Evolutionary conservation across 106 monocot species (phyloP), one percentile per base, ranked within the genome.

Genomic region (Dendrobium nobile): DNA sequence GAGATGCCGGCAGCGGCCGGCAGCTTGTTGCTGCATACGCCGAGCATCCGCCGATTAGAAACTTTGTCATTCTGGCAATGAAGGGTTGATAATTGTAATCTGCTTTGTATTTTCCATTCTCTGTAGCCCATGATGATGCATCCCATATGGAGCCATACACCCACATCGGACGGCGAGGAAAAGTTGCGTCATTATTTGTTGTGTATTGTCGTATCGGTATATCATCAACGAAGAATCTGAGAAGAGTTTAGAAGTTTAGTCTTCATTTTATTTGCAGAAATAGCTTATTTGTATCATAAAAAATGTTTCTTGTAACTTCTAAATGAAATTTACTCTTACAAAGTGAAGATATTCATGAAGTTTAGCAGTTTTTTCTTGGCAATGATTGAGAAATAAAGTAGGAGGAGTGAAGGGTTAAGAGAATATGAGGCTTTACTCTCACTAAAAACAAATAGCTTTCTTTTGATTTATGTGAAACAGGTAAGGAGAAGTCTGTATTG

Each of bases 81-180:
- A 95, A 95, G 5, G 92, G 95, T 51, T 88, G 84, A 84, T 89
- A 90, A 6, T 81, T 75, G 79, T 95, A 95, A 79, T 95, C 88
- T 5, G 89, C 95, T 65, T 83, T 88, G 90, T 89, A 90, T 19
- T 73, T 85, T 16, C 95, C 95, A 41, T 85, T 86, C 41, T 95
- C 95, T 2, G 95, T 95, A 11, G 95, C 95, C 95, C 95, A 95
- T 3, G 82, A 33, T 0, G 95, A 95, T 18, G 92, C 95, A 45
- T 95, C 95, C 95, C 95, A 95, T 75, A 95, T 95, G 8, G 95
- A 87, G 17, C 95, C 95, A 73, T 95, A 95, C 4, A 81, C 80
- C 95, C 95, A 95, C 95, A 95, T 92, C 33, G 92, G 92, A 33
- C 95, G 79, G 54, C 47, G 77, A 24, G 92, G 95, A 76, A 86